Conservation (phyloP, 1,284 basidiomycete species). For the Ceratobasidium sp. region DNA sequence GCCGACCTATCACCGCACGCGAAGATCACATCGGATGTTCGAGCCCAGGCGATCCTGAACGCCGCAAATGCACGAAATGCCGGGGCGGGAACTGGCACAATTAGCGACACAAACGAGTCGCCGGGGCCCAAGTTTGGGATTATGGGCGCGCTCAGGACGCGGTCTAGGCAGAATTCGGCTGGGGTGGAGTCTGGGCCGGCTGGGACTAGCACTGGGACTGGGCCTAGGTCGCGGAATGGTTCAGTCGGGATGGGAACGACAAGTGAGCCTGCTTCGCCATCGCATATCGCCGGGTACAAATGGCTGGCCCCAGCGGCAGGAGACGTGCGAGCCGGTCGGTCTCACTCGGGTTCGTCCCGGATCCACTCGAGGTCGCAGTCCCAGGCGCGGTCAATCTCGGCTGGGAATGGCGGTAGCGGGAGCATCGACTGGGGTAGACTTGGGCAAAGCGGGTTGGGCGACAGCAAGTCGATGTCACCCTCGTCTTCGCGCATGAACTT, state of each 20-base stretch:
- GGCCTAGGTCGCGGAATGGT: neutral
- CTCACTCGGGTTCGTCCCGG: slow-evolving; percentile 24
- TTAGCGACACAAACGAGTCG: slow-evolving; percentile 11
- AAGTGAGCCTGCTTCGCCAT: slow-evolving; percentile 39
- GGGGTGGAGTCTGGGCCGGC: neutral
- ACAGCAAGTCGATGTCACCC: slow-evolving; percentile 30
- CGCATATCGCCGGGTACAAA: neutral
- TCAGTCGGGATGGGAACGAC: slow-evolving; percentile 11
- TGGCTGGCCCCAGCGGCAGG: neutral
- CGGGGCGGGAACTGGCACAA: neutral
- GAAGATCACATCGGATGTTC: neutral
- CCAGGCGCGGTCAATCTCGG: slow-evolving; percentile 30
- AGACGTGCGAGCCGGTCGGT: neutral
- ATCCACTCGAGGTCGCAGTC: slow-evolving; percentile 30
- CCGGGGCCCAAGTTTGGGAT: neutral
- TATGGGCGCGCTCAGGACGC: slow-evolving; percentile 21
- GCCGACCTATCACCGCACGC: neutral
- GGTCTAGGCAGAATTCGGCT: slow-evolving; percentile 26
- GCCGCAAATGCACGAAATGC: slow-evolving; percentile 12
- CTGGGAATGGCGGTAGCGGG: slow-evolving; percentile 10
- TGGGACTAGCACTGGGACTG: neutral
- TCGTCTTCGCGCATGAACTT: slow-evolving; percentile 38
- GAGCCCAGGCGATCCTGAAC: slow-evolving; percentile 28
- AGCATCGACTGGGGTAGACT: slow-evolving; percentile 1
- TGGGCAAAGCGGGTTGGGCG: neutral